phyloP scores from a whole-genome alignment of 2,329 filamentous ascomycete species.

The Fusarium miscanthi region DNA sequence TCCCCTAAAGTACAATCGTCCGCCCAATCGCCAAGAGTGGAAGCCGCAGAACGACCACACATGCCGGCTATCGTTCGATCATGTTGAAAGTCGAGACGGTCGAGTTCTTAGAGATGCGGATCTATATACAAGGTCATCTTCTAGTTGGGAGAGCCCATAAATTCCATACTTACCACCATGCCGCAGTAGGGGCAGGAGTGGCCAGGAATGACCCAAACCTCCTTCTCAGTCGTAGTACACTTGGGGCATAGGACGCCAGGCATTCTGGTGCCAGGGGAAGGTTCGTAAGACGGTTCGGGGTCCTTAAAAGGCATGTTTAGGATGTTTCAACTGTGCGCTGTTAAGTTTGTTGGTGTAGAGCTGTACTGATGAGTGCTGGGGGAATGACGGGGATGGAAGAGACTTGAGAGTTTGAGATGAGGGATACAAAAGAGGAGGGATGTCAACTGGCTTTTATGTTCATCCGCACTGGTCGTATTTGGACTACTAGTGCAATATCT shows the following conservation, averaged over 20 bases:
- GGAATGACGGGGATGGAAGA: fast-evolving
- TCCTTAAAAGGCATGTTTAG: neutral
- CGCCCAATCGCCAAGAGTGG: fast-evolving
- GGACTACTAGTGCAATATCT: neutral
- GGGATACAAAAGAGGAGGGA: too few species aligned
- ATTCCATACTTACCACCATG: neutral
- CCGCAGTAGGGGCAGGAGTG: neutral
- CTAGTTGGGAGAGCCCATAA: fast-evolving
- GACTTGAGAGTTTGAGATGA: neutral
- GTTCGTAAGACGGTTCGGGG: neutral
- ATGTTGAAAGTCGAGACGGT: neutral
- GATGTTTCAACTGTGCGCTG: fast-evolving
- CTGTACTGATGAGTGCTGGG: fast-evolving
- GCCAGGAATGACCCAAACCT: neutral
- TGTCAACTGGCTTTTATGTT: fast-evolving
- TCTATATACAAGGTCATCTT: fast-evolving
- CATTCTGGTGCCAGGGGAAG: neutral
- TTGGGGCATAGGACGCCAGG: fast-evolving
- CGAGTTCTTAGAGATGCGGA: fast-evolving
- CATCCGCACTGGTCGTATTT: fast-evolving
- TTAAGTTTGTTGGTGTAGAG: fast-evolving
- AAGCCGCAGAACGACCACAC: fast-evolving
- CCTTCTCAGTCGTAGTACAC: neutral
- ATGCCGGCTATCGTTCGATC: neutral
- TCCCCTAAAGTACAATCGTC: fast-evolving